Evolutionary conservation across 2,329 filamentous ascomycete species (phyloP).

Genomic region (Clarireedia monteithiana): DNA sequence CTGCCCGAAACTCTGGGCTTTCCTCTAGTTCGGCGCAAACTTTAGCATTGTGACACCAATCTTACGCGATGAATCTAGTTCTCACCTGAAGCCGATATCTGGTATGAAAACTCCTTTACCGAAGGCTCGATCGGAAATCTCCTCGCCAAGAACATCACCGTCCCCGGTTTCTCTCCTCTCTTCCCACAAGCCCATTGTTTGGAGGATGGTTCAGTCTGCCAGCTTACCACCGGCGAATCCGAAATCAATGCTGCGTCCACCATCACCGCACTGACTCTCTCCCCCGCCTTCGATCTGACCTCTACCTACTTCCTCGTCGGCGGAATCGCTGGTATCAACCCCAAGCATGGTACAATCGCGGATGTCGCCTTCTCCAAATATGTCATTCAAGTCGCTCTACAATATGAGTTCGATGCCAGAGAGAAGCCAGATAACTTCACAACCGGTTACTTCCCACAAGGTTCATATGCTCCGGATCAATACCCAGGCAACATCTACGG

Average conservation of each 20-base stretch:
- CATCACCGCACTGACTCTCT: slow-evolving; percentile 55
- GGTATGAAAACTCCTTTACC: slow-evolving; percentile 45
- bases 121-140: slow-evolving; percentile 45
- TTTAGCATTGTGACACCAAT: too few species aligned
- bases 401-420: slow-evolving; percentile 67
- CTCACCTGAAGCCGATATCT: slow-evolving; percentile 51
- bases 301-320: slow-evolving; percentile 63
- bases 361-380: slow-evolving; percentile 62
- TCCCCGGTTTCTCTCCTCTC: slow-evolving; percentile 56
- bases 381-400: slow-evolving; percentile 65
- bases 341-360: slow-evolving; percentile 56
- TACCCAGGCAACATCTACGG: slow-evolving; percentile 56
- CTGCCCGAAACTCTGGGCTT: neutral
- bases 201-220: slow-evolving; percentile 52
- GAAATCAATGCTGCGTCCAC: slow-evolving; percentile 71
- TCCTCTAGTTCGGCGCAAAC: neutral
- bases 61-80: slow-evolving; percentile 38
- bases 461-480: slow-evolving; percentile 43
- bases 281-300: slow-evolving; percentile 53
- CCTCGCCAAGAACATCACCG: slow-evolving; percentile 46
- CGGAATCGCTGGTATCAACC: slow-evolving; percentile 70
- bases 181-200: slow-evolving; percentile 61
- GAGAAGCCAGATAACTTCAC: slow-evolving; percentile 58
- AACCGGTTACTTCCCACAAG: slow-evolving; percentile 63
- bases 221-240: slow-evolving; percentile 58